Evolutionary conservation across 345 rosid species (phyloP), one percentile per base, ranked within the genome.

Genomic region (Acer negundo): DNA sequence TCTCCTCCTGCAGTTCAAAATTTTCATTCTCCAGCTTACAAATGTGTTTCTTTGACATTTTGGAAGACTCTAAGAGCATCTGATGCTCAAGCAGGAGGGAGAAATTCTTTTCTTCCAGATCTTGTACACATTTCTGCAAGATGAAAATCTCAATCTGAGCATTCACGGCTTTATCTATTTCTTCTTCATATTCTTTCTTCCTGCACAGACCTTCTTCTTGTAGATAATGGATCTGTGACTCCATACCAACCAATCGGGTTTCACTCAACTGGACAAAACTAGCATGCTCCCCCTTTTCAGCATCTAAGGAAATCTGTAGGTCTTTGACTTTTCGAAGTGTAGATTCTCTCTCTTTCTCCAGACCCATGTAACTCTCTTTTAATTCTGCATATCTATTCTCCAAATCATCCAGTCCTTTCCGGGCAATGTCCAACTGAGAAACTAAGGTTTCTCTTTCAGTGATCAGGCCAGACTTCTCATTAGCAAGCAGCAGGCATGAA

Each of bases 111-210:
- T 86, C 94, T 80, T 87, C 88, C 82, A 91, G 84, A 47, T 90
- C 94, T 80, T 81, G 86, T 23, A 90, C 70, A 78, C 85, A 91
- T 80, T 86, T 85, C 82, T 88, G 89, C 87, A 90, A 86, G 82
- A 93, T 78, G 74, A 93, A 89, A 79, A 86, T 90, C 82, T 93
- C 92, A 58, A 87, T 78, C 85, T 92, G 82, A 70, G 90, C 84
- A 85, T 62, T 80, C 75, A 89, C 75, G 68, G 84, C 86, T 79
- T 90, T 87, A 80, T 94, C 92, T 67, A 86, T 82, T 75, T 92
- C 97, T 72, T 85, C 89, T 75, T 92, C 90, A 82, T 83, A 85
- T 73, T 84, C 93, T 81, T 88, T 86, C 87, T 85, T 89, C 83
- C 81, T 78, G 88, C 82, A 74, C 47, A 67, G 83, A 80, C 73